phyloP scores from a whole-genome alignment of 1,284 basidiomycete species.

The Apiotrichum gamsii region DNA sequence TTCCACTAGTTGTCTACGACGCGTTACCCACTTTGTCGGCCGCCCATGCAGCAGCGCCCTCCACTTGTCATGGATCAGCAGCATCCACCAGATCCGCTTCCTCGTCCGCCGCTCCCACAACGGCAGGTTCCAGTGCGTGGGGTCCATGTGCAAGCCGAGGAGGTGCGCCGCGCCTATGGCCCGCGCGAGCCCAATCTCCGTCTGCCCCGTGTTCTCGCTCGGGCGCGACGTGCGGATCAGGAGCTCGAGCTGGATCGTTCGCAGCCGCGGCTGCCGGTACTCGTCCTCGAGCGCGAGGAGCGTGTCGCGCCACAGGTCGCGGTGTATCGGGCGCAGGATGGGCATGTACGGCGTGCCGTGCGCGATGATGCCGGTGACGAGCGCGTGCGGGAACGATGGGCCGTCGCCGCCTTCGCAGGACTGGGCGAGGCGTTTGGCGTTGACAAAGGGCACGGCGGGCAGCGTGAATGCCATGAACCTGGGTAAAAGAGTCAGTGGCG shows the following conservation, averaged over 20 bases:
- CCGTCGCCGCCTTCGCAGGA: neutral
- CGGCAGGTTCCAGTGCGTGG: conserved; percentile 38
- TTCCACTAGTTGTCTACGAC: too few relatives aligned
- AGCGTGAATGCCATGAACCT: conserved; percentile 23
- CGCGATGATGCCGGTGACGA: conserved; percentile 34
- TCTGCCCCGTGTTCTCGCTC: conserved; percentile 29
- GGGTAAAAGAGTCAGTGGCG: neutral
- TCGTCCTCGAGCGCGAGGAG: conserved; percentile 37
- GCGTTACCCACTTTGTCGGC: conserved; percentile 28
- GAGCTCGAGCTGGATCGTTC: conserved; percentile 34
- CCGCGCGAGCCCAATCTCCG: conserved; percentile 25
- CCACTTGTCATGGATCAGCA: conserved; percentile 40
- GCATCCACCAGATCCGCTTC: conserved; percentile 41
- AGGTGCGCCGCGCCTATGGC: conserved; percentile 39
- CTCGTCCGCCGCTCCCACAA: conserved; percentile 39
- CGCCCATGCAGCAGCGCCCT: conserved; percentile 29
- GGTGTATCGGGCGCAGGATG: conserved; percentile 25
- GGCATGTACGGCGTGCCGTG: conserved; percentile 30
- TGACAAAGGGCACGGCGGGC: conserved; percentile 37
- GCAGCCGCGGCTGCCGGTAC: conserved; percentile 34
- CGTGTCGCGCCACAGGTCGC: conserved; percentile 28
- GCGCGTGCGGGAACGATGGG: conserved; percentile 27
- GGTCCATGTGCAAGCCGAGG: conserved; percentile 41
- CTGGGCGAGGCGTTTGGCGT: conserved; percentile 20
- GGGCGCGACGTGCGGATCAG: conserved; percentile 28